Percentiles rank a stretch among this genome's conserved stretches.
Evolutionary conservation across 2,329 filamentous ascomycete genomes (phyloP).

Genomic region (Chaetoscypha palmicola): DNA sequence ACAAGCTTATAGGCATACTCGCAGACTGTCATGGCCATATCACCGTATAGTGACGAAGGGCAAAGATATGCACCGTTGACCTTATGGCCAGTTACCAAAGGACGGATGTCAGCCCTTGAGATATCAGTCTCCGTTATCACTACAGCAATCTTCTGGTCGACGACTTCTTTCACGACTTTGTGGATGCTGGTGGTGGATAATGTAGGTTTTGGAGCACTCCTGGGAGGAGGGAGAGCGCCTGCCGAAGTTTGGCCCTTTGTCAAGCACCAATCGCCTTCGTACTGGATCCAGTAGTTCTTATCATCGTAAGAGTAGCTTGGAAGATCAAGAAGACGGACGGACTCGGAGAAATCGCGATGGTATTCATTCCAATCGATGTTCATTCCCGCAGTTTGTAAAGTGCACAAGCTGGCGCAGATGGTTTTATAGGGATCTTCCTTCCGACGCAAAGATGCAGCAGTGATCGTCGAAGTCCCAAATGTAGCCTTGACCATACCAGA

Average conservation of each 20-base stretch:
- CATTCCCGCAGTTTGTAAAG: constrained; percentile 55
- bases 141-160: constrained; percentile 44
- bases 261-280: constrained; percentile 61
- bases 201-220: constrained; percentile 35
- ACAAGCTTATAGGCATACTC: constrained; percentile 62
- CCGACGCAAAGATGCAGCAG: constrained; percentile 54
- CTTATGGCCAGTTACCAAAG: constrained; percentile 49
- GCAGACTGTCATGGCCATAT: constrained; percentile 56
- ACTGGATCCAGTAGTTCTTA: constrained; percentile 62
- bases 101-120: constrained; percentile 45
- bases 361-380: constrained; percentile 65
- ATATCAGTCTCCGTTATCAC: constrained; percentile 50
- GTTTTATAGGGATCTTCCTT: constrained; percentile 60
- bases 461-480: constrained; percentile 44
- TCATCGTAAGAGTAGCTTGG: constrained; percentile 62
- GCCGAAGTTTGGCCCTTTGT: constrained; percentile 42
- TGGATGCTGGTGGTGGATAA: constrained; percentile 51
- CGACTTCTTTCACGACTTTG: constrained; percentile 45
- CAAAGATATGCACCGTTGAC: constrained; percentile 53
- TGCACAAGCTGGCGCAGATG: constrained; percentile 48
- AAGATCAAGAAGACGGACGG: constrained; percentile 54
- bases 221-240: constrained; percentile 1
- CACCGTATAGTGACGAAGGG: constrained; percentile 51
- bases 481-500: constrained; percentile 60
- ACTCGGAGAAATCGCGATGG: constrained; percentile 52